Percentiles rank a stretch among this genome's conserved stretches.
phyloP scores from a whole-genome alignment of 108 stramenopile species.

The Pseudonitzschia multistriata region DNA sequence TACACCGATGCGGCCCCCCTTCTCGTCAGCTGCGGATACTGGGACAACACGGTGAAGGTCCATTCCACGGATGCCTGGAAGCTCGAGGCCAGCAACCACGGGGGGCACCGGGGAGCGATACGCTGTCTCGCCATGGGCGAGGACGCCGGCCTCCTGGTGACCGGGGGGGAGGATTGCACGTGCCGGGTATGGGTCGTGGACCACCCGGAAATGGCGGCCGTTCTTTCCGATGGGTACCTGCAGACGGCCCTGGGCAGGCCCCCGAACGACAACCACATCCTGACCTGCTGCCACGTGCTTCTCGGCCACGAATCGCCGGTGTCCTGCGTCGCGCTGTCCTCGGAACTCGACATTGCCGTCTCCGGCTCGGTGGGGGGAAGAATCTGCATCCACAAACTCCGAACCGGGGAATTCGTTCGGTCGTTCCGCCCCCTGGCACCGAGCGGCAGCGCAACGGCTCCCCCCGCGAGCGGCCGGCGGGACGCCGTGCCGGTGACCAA shows the following conservation, averaged over 20 bases:
- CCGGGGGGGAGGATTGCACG: constrained; percentile 81
- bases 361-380: constrained; percentile 61
- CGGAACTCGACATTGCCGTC: constrained; percentile 70
- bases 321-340: constrained; percentile 57
- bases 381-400: constrained; percentile 73
- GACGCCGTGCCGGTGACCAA: constrained; percentile 38
- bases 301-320: constrained; percentile 71
- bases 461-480: not conserved
- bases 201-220: constrained; percentile 61
- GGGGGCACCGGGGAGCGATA: constrained; percentile 68
- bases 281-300: constrained; percentile 62
- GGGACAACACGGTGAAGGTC: constrained; percentile 70
- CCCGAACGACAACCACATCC: constrained; percentile 29
- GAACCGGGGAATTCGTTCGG: constrained; percentile 70
- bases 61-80: constrained; percentile 61
- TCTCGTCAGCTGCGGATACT: constrained; percentile 73
- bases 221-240: constrained; percentile 72
- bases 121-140: constrained; percentile 59
- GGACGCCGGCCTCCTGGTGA: constrained; percentile 65
- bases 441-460: not conserved
- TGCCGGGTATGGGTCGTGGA: constrained; percentile 78
- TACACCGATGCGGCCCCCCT: constrained; percentile 52
- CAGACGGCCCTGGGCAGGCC: constrained; percentile 52
- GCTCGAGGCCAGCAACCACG: constrained; percentile 47
- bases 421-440: constrained; percentile 31